Base-by-base conservation (phyloP, 495 filamentous ascomycete species). In the Venustampulla echinocandica region DNA sequence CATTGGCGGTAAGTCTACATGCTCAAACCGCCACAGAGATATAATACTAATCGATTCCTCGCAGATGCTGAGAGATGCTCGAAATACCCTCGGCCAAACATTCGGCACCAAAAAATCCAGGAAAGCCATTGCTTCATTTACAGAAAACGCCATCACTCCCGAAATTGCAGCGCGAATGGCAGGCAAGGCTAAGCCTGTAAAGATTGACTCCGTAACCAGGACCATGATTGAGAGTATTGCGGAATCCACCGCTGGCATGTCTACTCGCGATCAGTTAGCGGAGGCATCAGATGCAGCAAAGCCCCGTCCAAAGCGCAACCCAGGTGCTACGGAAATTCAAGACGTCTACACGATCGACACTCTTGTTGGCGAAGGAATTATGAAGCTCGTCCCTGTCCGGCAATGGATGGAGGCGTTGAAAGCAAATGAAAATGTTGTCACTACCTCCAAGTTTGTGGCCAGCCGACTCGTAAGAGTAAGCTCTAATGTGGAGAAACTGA, bases 61-160 rank as follows among this genome's bases (percentile, higher is more conserved):
- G 62, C 60, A 77, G 72, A 75, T 69, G 32, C 69, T 75, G 55
- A 67, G 73, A 55, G 73, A 77, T 21, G 70, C 71, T 58, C 77
- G 77, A 50, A 81, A 76, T 35, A 76, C 79, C 27, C 81, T 98
- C 4, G 92, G 88, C 50, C 77, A 87, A 56, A 80, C 82, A 39
- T 98, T 98, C 67, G 93, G 92, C 53, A 95, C 88, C 25, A 93
- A 87, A 69, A 93, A 93, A 67, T 80, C 93, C 2, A 84, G 84
- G 70, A 94, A 94, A 65, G 84, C 83, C 1, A 79, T 90, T 48
- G 76, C 75, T 20, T 80, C 82, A 24, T 67, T 84, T 40, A 81
- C 85, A 18, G 79, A 86, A 58, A 94, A 94, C 53, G 84, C 86
- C 30, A 87, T 94, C 49, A 56, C 62, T 14, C 63, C 64, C 28